phyloP scores from a whole-genome alignment of 352 stramenopile species.

The Phytophthora gonapodyides region DNA sequence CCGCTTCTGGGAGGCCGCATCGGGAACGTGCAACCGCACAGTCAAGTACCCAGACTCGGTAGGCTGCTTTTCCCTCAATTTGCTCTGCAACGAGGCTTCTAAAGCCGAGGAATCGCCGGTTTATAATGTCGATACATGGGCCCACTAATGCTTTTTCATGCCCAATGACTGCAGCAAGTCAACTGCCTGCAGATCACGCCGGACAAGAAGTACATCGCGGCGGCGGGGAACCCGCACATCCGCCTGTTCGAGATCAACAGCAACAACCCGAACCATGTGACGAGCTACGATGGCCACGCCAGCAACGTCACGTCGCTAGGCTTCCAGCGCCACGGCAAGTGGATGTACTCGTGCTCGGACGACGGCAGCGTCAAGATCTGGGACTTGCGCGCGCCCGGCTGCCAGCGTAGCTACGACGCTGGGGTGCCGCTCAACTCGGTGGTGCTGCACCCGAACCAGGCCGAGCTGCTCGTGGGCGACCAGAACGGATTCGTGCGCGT shows the following conservation, averaged over 20 bases:
- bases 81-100: background rate
- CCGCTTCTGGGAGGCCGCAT: conserved; percentile 97
- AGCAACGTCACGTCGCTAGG: conserved; percentile 97
- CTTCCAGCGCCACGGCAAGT: conserved; percentile 97
- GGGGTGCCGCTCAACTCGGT: conserved; percentile 95
- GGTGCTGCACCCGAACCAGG: conserved; percentile 95
- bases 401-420: conserved; percentile 89
- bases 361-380: conserved; percentile 96
- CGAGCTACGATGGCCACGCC: conserved; percentile 96
- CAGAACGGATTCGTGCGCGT: conserved; percentile 94
- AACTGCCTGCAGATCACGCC: conserved; percentile 97
- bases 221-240: conserved; percentile 97
- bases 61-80: conserved; percentile 18
- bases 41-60: conserved; percentile 96
- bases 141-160: background rate
- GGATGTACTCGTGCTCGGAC: conserved; percentile 98
- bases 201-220: conserved; percentile 97
- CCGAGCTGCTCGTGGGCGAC: conserved; percentile 83
- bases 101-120: conserved; percentile 1
- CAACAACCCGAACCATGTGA: conserved; percentile 95
- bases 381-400: conserved; percentile 89
- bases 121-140: conserved; percentile 4
- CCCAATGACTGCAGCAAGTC: conserved; percentile 73
- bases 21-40: conserved; percentile 94
- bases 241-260: conserved; percentile 98